Conservation (phyloP, 768 basidiomycete genomes). For the Tricholoma hemisulphureum region DNA sequence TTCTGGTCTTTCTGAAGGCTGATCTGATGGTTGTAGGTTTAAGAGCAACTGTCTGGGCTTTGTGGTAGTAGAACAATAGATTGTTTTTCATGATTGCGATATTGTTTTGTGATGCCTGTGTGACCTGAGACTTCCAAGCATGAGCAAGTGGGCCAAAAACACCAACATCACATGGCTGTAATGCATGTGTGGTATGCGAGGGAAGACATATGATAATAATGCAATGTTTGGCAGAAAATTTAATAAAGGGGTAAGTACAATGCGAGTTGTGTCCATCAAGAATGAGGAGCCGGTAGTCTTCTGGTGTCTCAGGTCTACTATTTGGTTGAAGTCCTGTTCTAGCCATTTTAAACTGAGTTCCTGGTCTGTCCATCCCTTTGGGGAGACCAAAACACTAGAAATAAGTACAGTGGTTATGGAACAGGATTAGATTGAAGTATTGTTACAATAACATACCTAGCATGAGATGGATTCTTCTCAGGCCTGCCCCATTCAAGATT, state of each 20-base stretch:
- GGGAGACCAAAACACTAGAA: neutral
- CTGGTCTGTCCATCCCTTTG: constrained; percentile 1
- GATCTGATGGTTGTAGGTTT: too few relatives aligned
- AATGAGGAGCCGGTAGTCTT: neutral
- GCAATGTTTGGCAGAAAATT: neutral
- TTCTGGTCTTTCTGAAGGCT: too few relatives aligned
- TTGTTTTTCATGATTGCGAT: too few relatives aligned
- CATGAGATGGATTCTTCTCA: constrained; percentile 3
- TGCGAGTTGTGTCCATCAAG: neutral
- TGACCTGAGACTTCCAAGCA: too few relatives aligned
- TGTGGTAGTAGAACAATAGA: too few relatives aligned
- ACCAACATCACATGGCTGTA: too few relatives aligned
- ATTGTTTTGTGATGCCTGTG: too few relatives aligned
- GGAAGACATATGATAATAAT: constrained; percentile 6
- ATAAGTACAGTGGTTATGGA: constrained; percentile 12
- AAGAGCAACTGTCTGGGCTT: too few relatives aligned
- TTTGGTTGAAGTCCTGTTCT: constrained; percentile 17
- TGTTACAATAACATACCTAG: neutral
- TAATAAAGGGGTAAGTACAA: neutral
- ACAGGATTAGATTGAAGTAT: neutral
- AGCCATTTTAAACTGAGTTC: constrained; percentile 21
- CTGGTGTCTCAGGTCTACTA: constrained; percentile 10
- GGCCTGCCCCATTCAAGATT: constrained; percentile 10
- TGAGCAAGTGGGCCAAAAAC: too few relatives aligned
- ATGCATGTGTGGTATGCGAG: too few relatives aligned